These are phyloP conservation scores for Dalechampia spathulata DNA, from an alignment of 441 rosid genomes.

Conservation along the genomic window DNA sequence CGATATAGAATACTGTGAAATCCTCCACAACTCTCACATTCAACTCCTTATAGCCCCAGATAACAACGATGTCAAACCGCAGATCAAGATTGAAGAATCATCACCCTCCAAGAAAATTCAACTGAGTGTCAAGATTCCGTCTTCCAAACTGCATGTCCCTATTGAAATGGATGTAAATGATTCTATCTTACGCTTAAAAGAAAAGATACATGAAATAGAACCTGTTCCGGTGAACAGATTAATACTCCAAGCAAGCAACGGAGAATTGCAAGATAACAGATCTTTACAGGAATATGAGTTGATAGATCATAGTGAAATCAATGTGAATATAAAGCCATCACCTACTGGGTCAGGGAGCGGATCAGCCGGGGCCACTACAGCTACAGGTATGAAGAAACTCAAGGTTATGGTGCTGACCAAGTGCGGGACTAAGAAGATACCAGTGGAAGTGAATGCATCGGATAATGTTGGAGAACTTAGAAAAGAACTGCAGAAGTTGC, in stretches of 20 bases:
- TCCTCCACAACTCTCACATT: conserved; percentile 55
- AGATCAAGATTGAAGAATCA: conserved; percentile 29
- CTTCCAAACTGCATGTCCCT: conserved; percentile 21
- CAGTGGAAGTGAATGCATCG: conserved; percentile 49
- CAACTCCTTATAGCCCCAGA: conserved; percentile 39
- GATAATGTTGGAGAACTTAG: conserved; percentile 61
- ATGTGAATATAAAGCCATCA: conserved; percentile 32
- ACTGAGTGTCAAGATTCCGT: conserved; percentile 33
- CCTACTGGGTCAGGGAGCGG: conserved; percentile 20
- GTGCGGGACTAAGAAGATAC: conserved; percentile 54
- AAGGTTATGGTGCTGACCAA: conserved; percentile 53
- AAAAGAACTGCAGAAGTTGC: conserved; percentile 54
- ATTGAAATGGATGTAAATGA: conserved; percentile 40
- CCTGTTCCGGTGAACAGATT: conserved; percentile 23
- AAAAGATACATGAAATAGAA: conserved; percentile 39
- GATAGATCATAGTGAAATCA: conserved; percentile 33
- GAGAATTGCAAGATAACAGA: conserved; percentile 30
- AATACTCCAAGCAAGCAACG: conserved; percentile 19
- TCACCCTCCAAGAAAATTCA: conserved; percentile 27
- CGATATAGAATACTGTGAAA: conserved; percentile 44
- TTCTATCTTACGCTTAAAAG: conserved; percentile 32
- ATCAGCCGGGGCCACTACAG: conserved; percentile 1
- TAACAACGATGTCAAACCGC: conserved; percentile 1
- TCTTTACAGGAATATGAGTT: conserved; percentile 31
- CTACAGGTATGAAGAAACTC: conserved; percentile 30